These are phyloP conservation scores for Globisporangium megalacanthum DNA, from an alignment of 352 stramenopile species.

Conservation along the genomic window DNA sequence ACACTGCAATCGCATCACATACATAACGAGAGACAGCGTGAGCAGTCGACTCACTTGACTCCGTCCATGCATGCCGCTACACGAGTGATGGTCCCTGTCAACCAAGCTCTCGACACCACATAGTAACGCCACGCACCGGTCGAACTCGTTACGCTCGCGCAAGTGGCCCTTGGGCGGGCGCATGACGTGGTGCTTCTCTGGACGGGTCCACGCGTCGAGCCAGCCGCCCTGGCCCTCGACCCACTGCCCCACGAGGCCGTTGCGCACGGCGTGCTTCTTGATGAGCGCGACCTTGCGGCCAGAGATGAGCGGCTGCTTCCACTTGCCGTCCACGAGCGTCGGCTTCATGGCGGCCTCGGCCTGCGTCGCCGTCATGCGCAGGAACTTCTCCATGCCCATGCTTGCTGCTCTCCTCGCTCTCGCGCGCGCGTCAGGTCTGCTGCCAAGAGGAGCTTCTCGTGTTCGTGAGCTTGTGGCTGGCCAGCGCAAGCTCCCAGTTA, in stretches of 20 bases:
- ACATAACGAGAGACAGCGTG: conserved; percentile 1
- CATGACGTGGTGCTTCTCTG: conserved; percentile 86
- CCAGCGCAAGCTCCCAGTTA: too few species aligned
- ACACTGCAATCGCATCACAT: conserved; percentile 28
- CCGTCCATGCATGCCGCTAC: background rate
- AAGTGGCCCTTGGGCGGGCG: conserved; percentile 74
- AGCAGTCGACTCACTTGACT: background rate
- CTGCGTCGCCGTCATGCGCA: conserved; percentile 64
- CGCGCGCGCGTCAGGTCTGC: too few species aligned
- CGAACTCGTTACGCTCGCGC: conserved; percentile 79
- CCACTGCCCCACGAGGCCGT: conserved; percentile 71
- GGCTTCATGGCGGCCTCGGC: conserved; percentile 78
- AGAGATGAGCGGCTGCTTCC: conserved; percentile 78
- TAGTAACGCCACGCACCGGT: conserved; percentile 35
- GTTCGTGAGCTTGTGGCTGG: background rate
- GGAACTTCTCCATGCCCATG: conserved; percentile 58
- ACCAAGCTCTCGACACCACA: background rate
- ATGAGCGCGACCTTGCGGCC: conserved; percentile 75
- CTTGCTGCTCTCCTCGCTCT: conserved; percentile 1
- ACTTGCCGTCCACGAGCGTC: conserved; percentile 74
- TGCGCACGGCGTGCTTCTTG: conserved; percentile 75
- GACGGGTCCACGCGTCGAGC: conserved; percentile 68
- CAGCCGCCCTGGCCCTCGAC: conserved; percentile 75
- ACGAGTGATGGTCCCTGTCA: too few species aligned
- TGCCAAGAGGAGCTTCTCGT: background rate